phyloP scores from a whole-genome alignment of 1,139 yeast species.

The Yamadazyma epiphylla region DNA sequence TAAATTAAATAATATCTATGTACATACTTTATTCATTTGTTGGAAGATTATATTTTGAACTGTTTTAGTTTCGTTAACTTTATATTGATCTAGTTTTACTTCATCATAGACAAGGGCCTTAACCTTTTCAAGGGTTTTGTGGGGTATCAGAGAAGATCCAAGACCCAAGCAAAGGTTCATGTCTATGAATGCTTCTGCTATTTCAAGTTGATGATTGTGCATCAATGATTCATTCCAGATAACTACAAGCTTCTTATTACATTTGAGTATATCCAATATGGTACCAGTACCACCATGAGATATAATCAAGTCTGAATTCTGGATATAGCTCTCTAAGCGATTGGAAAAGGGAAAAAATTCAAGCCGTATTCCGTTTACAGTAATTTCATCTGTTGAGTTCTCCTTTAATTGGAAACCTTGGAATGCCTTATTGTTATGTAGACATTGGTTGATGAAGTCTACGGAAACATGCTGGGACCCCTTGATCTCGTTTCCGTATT shows the following conservation, averaged over 20 bases:
- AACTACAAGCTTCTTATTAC: constrained; percentile 56
- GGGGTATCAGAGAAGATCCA: too few species aligned
- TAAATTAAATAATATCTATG: too few species aligned
- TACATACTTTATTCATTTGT: constrained; percentile 10
- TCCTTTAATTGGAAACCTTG: constrained; percentile 9
- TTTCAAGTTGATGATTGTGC: constrained; percentile 86
- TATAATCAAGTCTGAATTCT: constrained; percentile 52
- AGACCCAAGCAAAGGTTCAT: too few species aligned
- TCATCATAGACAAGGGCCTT: background rate
- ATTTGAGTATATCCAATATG: constrained; percentile 69
- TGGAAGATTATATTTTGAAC: constrained; percentile 2
- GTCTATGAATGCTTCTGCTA: too few species aligned
- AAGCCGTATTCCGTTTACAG: constrained; percentile 1
- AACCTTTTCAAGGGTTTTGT: background rate
- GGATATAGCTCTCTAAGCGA: constrained; percentile 36
- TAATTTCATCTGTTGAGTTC: background rate
- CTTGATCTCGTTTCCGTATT: constrained; percentile 58
- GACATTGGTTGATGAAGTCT: constrained; percentile 16
- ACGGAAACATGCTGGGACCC: constrained; percentile 20
- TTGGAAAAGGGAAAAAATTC: constrained; percentile 48
- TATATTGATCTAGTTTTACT: background rate
- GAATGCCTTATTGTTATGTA: constrained; percentile 7
- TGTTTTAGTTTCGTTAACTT: background rate
- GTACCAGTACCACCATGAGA: constrained; percentile 97
- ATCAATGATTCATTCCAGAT: constrained; percentile 66